Evolutionary conservation across 108 stramenopile genomes (phyloP), one percentile per base, ranked within the genome.

Genomic region (Skeletonema tropicum): DNA sequence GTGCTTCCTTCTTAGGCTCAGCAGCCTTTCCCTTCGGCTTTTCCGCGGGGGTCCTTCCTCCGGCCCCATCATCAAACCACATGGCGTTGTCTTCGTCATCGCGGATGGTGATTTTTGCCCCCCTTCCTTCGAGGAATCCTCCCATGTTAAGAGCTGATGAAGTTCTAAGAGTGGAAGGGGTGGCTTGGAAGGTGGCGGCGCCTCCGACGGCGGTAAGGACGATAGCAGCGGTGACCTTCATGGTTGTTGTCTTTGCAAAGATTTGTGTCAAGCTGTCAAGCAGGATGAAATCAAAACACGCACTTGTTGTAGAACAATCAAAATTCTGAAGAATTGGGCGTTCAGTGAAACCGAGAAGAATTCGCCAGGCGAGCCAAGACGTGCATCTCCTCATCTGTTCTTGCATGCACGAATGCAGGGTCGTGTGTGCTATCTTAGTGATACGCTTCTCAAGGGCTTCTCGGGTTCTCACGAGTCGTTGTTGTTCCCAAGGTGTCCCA

Each of bases 21-120:
- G 73, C 73, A 5, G 72, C 67, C 19, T 74, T 73, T 17, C 64
- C 63, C 80, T 74, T 80, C 2, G 78, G 78, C 65, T 71, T 71
- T 35, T 73, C 72, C 26, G 71, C 49, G 0, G 72, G 48, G 3
- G 33, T 19, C 17, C 66, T 33, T 25, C 68, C 73, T 1, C 71
- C 73, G 8, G 65, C 23, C 5, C 66, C 73, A 57, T 86, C 85
- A 32, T 83, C 85, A 61, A 86, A 61, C 82, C 82, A 86, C 85
- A 86, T 86, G 64, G 82, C 85, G 36, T 9, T 42, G 60, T 86
- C 85, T 66, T 86, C 85, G 31, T 86, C 85, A 3, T 86, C 85
- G 45, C 85, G 82, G 23, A 86, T 58, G 17, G 85, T 86, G 61
- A 86, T 86, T 31, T 71, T 78, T 11, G 46, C n/a, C 26, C 85